Base-by-base conservation (phyloP, 2,329 filamentous ascomycete species). In the Aspergillus fumigatiaffinis region DNA sequence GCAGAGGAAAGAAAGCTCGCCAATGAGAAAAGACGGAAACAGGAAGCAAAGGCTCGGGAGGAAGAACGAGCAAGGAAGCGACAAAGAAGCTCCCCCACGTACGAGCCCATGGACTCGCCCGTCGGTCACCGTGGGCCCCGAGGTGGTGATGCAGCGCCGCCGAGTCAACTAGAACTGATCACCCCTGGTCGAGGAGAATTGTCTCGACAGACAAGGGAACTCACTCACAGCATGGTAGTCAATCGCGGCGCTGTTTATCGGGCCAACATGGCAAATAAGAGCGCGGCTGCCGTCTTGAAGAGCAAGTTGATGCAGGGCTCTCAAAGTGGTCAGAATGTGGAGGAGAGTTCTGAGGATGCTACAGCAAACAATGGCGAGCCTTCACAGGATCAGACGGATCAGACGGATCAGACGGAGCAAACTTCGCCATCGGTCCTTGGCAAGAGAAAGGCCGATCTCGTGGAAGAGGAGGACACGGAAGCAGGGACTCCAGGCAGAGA, bases 141-240 rank as follows among this genome's bases (percentile, higher is more conserved):
- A 29, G 63, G 62, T 51, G 65, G 59, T 25, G 68, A 69, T 65
- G 50, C 72, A 62, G 56, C 74, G 71, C 65, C 76, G 32, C 80
- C 80, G 5, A 70, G 69, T 41, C 77, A 77, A 21, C 70, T 87
- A 54, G 82, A 84, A n/a, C 75, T 85, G 4, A 86, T 87, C 59
- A 80, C 80, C 21, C 84, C 84, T 14, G 78, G 79, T 42, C 73
- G 77, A 57, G 80, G 79, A 54, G 62, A 84, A 73, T 63, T 86
- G 80, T 68, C 84, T 28, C 80, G 79, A 60, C 83, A 83, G 66
- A 79, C 84, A 2, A 79, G 81, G 53, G 78, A 82, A 29, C 78
- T 96, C 59, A 96, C 92, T 7, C 90, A 97, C 71, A 92, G 92
- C 63, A 91, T 95, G 84, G 85, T 96, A 7, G 87, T 94, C 59